phyloP scores from a whole-genome alignment of 768 basidiomycete species.

The Dendrothele bispora region DNA sequence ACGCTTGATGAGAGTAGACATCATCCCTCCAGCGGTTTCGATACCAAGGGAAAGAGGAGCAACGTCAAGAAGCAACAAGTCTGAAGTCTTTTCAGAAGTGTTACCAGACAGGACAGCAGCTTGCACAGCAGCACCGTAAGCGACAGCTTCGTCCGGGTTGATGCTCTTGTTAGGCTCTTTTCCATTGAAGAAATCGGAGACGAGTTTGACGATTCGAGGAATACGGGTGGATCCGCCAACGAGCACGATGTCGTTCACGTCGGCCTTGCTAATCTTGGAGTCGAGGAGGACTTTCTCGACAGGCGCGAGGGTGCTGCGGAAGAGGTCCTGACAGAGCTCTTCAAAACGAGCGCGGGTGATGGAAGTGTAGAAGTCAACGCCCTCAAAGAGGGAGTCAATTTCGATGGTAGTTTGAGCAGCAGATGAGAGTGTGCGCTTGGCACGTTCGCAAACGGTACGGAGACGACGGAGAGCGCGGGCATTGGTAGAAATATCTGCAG shows the following conservation, averaged over 20 bases:
- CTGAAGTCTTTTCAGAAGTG: conserved; percentile 50
- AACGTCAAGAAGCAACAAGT: conserved; percentile 58
- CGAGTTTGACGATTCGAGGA: conserved; percentile 65
- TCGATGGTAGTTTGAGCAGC: conserved; percentile 36
- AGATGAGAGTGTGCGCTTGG: conserved; percentile 9
- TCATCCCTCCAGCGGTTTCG: conserved; percentile 66
- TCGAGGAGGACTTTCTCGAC: conserved; percentile 55
- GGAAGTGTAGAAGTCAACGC: conserved; percentile 26
- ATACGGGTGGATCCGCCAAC: conserved; percentile 72
- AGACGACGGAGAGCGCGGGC: conserved; percentile 12
- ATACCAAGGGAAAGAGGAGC: conserved; percentile 57
- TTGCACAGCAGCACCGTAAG: conserved; percentile 72
- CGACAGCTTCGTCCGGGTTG: conserved; percentile 76
- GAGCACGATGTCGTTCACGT: conserved; percentile 43
- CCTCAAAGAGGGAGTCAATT: conserved; percentile 55
- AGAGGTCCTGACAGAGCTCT: conserved; percentile 8
- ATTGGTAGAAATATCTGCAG: conserved; percentile 5
- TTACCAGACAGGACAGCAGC: conserved; percentile 64
- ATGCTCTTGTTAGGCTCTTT: conserved; percentile 67
- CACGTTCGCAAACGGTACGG: conserved; percentile 10
- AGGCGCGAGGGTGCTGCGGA: conserved; percentile 34
- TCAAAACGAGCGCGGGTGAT: conserved; percentile 47
- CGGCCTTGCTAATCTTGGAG: conserved; percentile 47
- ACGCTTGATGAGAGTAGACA: conserved; percentile 52
- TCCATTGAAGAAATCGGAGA: conserved; percentile 65